These are phyloP conservation scores for Ramaria rubella DNA, from an alignment of 768 basidiomycete species.

Conservation along the genomic window DNA sequence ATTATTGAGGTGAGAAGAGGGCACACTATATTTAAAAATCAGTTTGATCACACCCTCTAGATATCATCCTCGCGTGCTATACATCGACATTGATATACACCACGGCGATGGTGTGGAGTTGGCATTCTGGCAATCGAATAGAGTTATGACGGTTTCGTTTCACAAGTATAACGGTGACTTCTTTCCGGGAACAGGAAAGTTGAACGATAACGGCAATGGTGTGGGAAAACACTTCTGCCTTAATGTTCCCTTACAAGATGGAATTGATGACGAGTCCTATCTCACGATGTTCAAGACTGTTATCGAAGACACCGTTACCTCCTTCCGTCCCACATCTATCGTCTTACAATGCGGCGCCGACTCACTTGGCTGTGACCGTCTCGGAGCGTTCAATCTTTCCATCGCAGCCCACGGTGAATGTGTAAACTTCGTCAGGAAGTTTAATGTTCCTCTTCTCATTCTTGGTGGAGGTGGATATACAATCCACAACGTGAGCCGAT, in stretches of 20 bases:
- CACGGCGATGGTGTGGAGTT: slow-evolving; percentile 98
- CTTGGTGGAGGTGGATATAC: slow-evolving; percentile 96
- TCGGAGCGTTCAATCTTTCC: slow-evolving; percentile 96
- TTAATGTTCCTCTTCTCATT: slow-evolving; percentile 84
- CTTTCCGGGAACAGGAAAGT: slow-evolving; percentile 95
- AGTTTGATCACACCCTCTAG: slow-evolving; percentile 33
- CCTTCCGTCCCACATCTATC: slow-evolving; percentile 83
- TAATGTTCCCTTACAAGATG: slow-evolving; percentile 92
- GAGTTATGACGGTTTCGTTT: slow-evolving; percentile 98
- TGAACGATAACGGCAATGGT: slow-evolving; percentile 87
- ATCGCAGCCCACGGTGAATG: slow-evolving; percentile 98
- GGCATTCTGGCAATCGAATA: slow-evolving; percentile 94
- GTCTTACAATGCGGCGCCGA: slow-evolving; percentile 98
- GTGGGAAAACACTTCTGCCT: slow-evolving; percentile 90
- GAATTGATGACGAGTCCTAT: slow-evolving; percentile 97
- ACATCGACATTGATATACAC: slow-evolving; percentile 99
- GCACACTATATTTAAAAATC: too few species aligned
- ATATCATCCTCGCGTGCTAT: slow-evolving; percentile 88
- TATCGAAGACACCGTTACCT: slow-evolving; percentile 86
- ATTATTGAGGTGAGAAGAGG: slow-evolving; percentile 57
- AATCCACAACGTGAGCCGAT: slow-evolving; percentile 94
- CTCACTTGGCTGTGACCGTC: slow-evolving; percentile 86
- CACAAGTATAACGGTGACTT: slow-evolving; percentile 99
- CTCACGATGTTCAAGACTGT: slow-evolving; percentile 92
- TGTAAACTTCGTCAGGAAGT: slow-evolving; percentile 92